Conservation (phyloP, 2,329 filamentous ascomycete species). For the Aureobasidium sp. region DNA sequence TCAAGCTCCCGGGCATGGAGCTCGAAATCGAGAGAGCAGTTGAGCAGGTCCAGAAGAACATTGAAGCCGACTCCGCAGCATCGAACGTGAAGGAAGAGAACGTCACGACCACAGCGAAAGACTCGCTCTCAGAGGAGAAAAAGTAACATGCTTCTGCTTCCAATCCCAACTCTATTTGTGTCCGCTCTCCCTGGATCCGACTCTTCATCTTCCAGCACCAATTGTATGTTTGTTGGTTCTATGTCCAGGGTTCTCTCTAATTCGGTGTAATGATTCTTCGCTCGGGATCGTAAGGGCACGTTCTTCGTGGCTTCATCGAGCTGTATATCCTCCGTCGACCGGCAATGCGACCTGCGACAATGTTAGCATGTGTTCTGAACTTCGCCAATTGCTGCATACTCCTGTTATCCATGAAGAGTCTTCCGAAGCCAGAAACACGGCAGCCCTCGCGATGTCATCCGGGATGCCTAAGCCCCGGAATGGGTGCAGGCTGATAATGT, state of each 20-base stretch:
- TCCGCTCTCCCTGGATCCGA: background rate
- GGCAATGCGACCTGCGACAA: slow-evolving; percentile 6
- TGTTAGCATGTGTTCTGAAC: background rate
- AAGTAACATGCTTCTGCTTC: slow-evolving; percentile 1
- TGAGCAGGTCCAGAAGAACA: slow-evolving; percentile 42
- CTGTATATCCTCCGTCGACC: slow-evolving; percentile 15
- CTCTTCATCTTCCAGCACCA: background rate
- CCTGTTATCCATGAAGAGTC: slow-evolving; percentile 21
- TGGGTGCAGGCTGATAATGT: slow-evolving; percentile 28
- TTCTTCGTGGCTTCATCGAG: background rate
- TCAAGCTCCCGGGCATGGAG: slow-evolving; percentile 45
- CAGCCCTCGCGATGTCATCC: slow-evolving; percentile 19
- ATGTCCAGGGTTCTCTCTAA: background rate
- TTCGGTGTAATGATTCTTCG: background rate
- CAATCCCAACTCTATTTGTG: slow-evolving; percentile 10
- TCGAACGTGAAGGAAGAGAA: slow-evolving; percentile 17
- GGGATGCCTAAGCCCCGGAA: slow-evolving; percentile 27
- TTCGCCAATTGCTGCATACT: slow-evolving; percentile 4
- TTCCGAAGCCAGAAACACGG: slow-evolving; percentile 21
- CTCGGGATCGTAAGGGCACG: background rate
- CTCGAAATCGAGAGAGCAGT: slow-evolving; percentile 49
- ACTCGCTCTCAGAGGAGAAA: background rate
- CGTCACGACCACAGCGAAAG: background rate
- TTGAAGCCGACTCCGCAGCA: slow-evolving; percentile 33
- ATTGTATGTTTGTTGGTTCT: background rate